Evolutionary conservation across 352 stramenopile species (phyloP).

Genomic region (Peronospora belbahrii): DNA sequence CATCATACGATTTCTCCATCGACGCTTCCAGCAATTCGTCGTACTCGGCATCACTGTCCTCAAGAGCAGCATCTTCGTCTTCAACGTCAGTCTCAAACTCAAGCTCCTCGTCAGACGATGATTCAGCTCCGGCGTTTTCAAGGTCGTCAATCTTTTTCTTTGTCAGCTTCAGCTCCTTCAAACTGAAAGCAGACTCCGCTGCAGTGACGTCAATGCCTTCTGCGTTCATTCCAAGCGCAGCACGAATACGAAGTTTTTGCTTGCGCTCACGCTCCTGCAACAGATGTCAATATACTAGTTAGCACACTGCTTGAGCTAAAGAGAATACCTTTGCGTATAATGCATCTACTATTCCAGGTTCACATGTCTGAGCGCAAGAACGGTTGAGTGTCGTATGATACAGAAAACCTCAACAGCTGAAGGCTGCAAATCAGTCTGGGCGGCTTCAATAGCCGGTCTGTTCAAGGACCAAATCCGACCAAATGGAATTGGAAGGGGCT

Average conservation of each 20-base stretch:
- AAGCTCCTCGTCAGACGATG: conserved; percentile 32
- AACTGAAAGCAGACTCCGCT: conserved; percentile 70
- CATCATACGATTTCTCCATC: conserved; percentile 83
- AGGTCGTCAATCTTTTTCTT: conserved; percentile 74
- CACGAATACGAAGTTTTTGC: conserved; percentile 73
- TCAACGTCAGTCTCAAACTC: conserved; percentile 28
- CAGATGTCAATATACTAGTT: conserved; percentile 1
- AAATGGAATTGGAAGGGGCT: conserved; percentile 75
- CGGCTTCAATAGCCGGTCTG: conserved; percentile 89
- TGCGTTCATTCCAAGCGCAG: conserved; percentile 76
- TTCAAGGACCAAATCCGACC: conserved; percentile 87
- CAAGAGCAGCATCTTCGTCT: conserved; percentile 25
- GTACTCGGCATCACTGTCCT: conserved; percentile 73
- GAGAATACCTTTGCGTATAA: neutral
- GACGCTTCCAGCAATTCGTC: conserved; percentile 68
- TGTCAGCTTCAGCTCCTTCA: conserved; percentile 67
- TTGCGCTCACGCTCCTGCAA: conserved; percentile 80
- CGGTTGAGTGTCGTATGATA: conserved; percentile 71
- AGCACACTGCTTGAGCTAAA: neutral
- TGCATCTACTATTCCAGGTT: conserved; percentile 17
- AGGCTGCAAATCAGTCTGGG: conserved; percentile 82
- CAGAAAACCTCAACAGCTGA: conserved; percentile 81
- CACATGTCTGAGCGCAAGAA: conserved; percentile 87
- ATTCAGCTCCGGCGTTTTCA: conserved; percentile 54
- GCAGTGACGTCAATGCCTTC: conserved; percentile 79